phyloP scores from a whole-genome alignment of 2,329 filamentous ascomycete genomes.

The Aspergillus viridinutans region DNA sequence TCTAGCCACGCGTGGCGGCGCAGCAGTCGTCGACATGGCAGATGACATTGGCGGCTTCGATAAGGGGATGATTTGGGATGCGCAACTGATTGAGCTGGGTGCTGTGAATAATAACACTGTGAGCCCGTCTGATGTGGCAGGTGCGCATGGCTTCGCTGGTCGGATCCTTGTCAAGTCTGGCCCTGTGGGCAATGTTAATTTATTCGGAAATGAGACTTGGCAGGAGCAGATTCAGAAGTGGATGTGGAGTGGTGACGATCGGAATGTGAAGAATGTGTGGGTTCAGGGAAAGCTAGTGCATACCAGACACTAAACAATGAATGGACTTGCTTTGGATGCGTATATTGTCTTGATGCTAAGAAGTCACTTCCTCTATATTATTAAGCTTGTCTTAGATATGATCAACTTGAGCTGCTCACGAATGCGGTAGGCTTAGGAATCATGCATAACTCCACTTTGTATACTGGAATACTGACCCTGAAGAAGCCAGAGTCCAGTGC shows the following conservation, averaged over 20 bases:
- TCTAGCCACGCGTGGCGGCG: conserved; percentile 83
- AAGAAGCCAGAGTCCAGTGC: too few relatives aligned
- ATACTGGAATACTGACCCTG: too few relatives aligned
- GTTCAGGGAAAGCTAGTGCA: conserved; percentile 81
- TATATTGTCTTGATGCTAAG: too few relatives aligned
- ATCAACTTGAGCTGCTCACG: too few relatives aligned
- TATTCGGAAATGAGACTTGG: conserved; percentile 92
- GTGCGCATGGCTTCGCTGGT: too few relatives aligned
- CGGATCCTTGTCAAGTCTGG: too few relatives aligned
- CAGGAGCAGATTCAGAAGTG: conserved; percentile 85
- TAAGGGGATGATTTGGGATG: conserved; percentile 85
- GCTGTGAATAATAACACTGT: conserved; percentile 22
- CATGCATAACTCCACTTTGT: too few relatives aligned
- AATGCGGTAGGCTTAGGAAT: too few relatives aligned
- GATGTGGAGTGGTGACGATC: conserved; percentile 89
- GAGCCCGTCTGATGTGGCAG: conserved; percentile 36
- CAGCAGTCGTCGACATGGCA: conserved; percentile 70
- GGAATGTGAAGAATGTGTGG: conserved; percentile 87
- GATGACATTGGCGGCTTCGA: conserved; percentile 77
- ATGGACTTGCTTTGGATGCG: too few relatives aligned
- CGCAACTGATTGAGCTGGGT: conserved; percentile 70
- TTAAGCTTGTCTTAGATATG: too few relatives aligned
- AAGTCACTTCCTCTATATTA: too few relatives aligned
- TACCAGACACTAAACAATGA: too few relatives aligned
- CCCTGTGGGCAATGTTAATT: conserved; percentile 59